Conservation (phyloP, 1,284 basidiomycete genomes). For the Gomphus bonarii region DNA sequence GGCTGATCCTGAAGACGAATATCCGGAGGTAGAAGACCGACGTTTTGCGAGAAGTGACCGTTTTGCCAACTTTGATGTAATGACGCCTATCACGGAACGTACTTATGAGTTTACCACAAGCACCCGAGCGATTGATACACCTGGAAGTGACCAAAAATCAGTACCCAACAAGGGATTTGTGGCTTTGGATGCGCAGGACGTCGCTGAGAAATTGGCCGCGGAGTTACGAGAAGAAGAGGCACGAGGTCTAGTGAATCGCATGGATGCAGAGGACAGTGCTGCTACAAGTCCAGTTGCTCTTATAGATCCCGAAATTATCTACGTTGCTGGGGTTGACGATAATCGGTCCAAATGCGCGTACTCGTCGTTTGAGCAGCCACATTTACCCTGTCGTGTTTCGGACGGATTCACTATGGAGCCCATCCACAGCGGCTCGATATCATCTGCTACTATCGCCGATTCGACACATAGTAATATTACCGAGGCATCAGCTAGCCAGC, state of each 20-base stretch:
- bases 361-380: neutral
- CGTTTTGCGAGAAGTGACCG: constrained; percentile 57
- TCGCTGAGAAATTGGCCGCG: constrained; percentile 43
- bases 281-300: neutral
- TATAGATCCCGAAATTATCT: neutral
- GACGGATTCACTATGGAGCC: constrained; percentile 15
- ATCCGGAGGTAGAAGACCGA: constrained; percentile 15
- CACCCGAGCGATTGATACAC: constrained; percentile 38
- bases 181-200: constrained; percentile 37
- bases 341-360: neutral
- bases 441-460: neutral
- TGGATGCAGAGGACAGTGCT: neutral
- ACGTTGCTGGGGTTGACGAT: constrained; percentile 5
- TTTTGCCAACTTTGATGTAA: constrained; percentile 71
- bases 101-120: constrained; percentile 77
- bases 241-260: neutral
- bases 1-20: constrained; percentile 3
- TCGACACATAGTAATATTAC: constrained; percentile 18
- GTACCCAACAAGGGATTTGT: constrained; percentile 18
- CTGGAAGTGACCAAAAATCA: constrained; percentile 24
- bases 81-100: constrained; percentile 93
- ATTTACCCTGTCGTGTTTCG: constrained; percentile 13
- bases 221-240: constrained; percentile 25
- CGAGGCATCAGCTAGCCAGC: constrained; percentile 27
- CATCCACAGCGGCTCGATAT: neutral